Percentiles rank a stretch among this genome's conserved stretches.
These are phyloP conservation scores for Teunomyces cretensis DNA, from an alignment of 805 yeast genomes.

Conservation along the genomic window DNA sequence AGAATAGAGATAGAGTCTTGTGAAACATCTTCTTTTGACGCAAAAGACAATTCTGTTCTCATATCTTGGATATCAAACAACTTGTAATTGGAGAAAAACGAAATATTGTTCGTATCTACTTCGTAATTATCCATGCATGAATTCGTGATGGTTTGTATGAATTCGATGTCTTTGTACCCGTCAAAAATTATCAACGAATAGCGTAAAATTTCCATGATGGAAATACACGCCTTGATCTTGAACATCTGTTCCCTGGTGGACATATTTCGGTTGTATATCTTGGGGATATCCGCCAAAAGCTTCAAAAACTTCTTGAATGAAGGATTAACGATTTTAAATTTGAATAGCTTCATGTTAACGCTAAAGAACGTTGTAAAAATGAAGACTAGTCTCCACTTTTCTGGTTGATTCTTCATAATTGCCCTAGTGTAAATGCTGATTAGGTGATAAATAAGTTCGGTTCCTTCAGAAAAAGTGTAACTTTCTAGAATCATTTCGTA, in stretches of 20 bases:
- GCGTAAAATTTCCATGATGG: slow-evolving; percentile 15
- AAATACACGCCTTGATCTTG: slow-evolving; percentile 6
- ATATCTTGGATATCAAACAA: slow-evolving; percentile 10
- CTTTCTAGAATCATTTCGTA: slow-evolving; percentile 18
- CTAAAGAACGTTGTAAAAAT: slow-evolving; percentile 20
- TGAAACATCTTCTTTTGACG: background rate
- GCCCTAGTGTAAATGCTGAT: slow-evolving; percentile 29
- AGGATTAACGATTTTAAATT: slow-evolving; percentile 18
- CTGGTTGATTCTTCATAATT: slow-evolving; percentile 15
- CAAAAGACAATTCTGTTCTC: slow-evolving; percentile 3
- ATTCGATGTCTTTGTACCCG: slow-evolving; percentile 33
- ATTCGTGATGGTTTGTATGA: slow-evolving; percentile 8
- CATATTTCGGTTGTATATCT: slow-evolving; percentile 6
- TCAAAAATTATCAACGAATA: slow-evolving; percentile 24
- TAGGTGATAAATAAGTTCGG: slow-evolving; percentile 26
- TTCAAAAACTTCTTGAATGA: slow-evolving; percentile 23
- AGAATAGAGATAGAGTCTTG: background rate
- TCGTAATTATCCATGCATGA: slow-evolving; percentile 8
- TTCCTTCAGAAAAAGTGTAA: slow-evolving; percentile 19
- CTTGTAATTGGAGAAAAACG: slow-evolving; percentile 6
- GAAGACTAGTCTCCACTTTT: slow-evolving; percentile 32
- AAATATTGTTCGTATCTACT: background rate
- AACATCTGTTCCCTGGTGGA: slow-evolving; percentile 4
- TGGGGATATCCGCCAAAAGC: slow-evolving; percentile 21
- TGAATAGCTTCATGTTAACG: slow-evolving; percentile 14